Percentiles rank a stretch among this genome's conserved stretches.
Conservation (phyloP, 345 rosid species). For the Sonneratia alba region DNA sequence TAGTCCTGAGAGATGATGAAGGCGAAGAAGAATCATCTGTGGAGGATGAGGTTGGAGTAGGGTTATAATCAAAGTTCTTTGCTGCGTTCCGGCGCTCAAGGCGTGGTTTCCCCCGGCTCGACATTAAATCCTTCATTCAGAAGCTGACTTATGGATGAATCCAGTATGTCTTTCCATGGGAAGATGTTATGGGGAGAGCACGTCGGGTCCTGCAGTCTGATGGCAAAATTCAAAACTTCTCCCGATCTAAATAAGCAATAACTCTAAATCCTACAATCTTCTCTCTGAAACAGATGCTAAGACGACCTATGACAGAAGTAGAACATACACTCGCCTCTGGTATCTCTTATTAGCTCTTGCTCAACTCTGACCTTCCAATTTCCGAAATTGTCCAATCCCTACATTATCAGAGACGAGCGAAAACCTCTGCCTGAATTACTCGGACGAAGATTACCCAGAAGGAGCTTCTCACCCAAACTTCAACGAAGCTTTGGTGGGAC, state of each 20-base stretch:
- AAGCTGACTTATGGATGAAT: too few relatives aligned
- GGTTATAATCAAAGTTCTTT: conserved; percentile 41
- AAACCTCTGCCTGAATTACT: background rate
- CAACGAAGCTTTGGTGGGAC: background rate
- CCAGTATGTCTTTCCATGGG: too few relatives aligned
- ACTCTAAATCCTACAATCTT: too few relatives aligned
- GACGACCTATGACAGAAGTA: too few relatives aligned
- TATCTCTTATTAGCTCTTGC: background rate
- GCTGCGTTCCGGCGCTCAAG: conserved; percentile 62
- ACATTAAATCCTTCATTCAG: conserved; percentile 21
- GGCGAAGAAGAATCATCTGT: conserved; percentile 21
- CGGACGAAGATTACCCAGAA: background rate
- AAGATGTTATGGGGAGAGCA: too few relatives aligned
- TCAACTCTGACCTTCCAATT: background rate
- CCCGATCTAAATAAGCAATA: background rate
- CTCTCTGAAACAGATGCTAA: too few relatives aligned
- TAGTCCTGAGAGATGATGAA: conserved; percentile 23
- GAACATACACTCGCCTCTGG: too few relatives aligned
- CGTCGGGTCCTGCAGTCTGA: background rate
- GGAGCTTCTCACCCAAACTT: background rate
- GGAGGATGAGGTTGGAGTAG: conserved; percentile 26
- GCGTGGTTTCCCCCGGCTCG: conserved; percentile 26
- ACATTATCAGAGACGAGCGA: background rate
- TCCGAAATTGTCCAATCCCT: background rate
- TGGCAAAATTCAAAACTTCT: background rate